phyloP scores from a whole-genome alignment of 768 basidiomycete species.

The Mycena rosella region DNA sequence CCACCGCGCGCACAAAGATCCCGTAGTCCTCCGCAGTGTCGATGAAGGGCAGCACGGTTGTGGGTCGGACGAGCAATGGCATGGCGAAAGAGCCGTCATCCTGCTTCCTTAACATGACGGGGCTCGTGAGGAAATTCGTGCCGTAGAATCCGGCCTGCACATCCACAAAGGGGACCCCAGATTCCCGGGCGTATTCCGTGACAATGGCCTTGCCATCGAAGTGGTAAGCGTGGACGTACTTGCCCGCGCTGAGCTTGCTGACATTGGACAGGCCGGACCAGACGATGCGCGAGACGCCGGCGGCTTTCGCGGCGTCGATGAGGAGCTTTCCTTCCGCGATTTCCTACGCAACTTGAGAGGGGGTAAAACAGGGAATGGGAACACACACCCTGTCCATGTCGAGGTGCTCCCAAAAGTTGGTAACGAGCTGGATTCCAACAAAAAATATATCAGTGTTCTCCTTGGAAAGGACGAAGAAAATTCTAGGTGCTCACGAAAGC shows the following conservation, averaged over 20 bases:
- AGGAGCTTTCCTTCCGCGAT: conserved; percentile 8
- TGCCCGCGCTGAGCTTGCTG: neutral
- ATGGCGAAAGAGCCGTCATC: neutral
- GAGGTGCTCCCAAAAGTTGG: conserved; percentile 27
- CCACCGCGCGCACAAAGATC: conserved; percentile 9
- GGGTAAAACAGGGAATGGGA: too few relatives aligned
- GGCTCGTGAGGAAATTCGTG: neutral
- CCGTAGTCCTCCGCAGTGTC: conserved; percentile 23
- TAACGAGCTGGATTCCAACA: neutral
- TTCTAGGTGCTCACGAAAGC: conserved; percentile 29
- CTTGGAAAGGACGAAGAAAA: too few relatives aligned
- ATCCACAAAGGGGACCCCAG: conserved; percentile 16
- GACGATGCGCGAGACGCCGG: neutral
- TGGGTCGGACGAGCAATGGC: neutral
- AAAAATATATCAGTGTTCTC: neutral
- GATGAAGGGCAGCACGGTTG: conserved; percentile 5
- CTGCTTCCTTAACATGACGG: neutral
- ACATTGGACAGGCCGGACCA: conserved; percentile 12
- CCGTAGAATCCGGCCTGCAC: conserved; percentile 13
- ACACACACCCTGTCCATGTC: neutral
- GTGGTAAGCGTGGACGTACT: conserved; percentile 3
- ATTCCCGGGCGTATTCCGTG: conserved; percentile 8
- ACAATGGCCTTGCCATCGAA: conserved; percentile 11
- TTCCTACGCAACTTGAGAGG: neutral
- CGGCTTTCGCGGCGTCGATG: conserved; percentile 11